Base-by-base conservation (phyloP, 164 flowering plant species). In the Chimonanthus praecox region DNA sequence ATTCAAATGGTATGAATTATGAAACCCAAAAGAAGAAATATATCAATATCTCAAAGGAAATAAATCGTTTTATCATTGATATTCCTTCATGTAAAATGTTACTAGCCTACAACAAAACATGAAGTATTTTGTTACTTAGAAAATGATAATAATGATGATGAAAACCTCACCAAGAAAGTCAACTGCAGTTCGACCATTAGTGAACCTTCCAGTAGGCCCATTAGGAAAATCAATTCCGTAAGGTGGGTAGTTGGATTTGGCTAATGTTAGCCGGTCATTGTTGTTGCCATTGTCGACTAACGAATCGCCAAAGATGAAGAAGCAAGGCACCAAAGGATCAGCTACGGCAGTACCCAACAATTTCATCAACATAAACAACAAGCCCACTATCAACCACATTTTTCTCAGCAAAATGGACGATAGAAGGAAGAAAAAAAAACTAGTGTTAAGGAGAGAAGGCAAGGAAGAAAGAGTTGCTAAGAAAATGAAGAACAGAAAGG, bases 201-300 rank as follows among this genome's bases (percentile, higher is more conserved):
- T 67, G 64, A 80, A 80, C 68, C 83, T 74, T 64, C 83, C 94
- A 0, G 91, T 85, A 0, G 97, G 87, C 9, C 92, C 88, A n/a
- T 33, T 73, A 7, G 81, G 80, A 77, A 87, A 87, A 69, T 91
- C 97, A 33, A 88, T 87, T 9, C 97, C 97, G 73, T 91, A 89
- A 61, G 97, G 97, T 33, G 61, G 46, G 71, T 87, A 89, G 72
- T 91, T 79, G 20, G 91, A 91, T 62, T 79, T 85, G 7, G 94
- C 92, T 58, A 84, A 63, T 0, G 97, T 82, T 0, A 75, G 7
- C 5, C 85, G 82, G 20, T 71, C 73, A 71, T 91, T 91, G 69
- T 91, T 91, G 68, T 91, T 91, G 2, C 97, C 97, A 80, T 85
- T 89, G 62, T 91, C 97, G 3, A 86, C 88, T 75, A 89, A 73